Evolutionary conservation across 2,329 filamentous ascomycete species (phyloP), one percentile per base, ranked within the genome.

Genomic region (Sporothrix pallida): DNA sequence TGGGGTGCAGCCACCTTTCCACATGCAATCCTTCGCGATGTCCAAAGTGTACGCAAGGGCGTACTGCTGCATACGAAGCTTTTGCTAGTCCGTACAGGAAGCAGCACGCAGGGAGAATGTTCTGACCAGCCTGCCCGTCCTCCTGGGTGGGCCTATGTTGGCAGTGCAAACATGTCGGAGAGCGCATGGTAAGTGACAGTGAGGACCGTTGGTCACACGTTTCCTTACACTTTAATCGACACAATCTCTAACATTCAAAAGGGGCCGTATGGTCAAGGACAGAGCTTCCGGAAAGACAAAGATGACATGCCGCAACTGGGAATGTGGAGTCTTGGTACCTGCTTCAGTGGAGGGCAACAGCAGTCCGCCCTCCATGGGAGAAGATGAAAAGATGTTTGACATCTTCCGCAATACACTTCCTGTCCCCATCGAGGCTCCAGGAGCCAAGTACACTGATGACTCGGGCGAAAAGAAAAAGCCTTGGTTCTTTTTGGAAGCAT

Each of bases 61-160:
- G 80, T 98, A 26, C 84, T 99, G 75, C 93, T 97, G 84, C 96
- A 99, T 82, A 97, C 90, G 82, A 99, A 99, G 83, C 85, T 94
- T 76, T 83, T 90, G 72, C 83, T 89, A 70, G 87, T 88, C 31
- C 56, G 68, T 6, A 31, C 42, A 44, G 46, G 31, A 54, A 13
- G 10, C 8, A 42, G 2, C 6, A 4, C 83, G 84, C 20, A 77
- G 60, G 44, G 54, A 9, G 54, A 48, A 6, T 20, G 26, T 67
- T 75, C 42, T 71, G 68, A 50, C 9, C 67, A 56, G 44, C 52
- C 76, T 23, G 20, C 58, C 17, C 23, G 31, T 46, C 26, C 58
- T 15, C 72, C 50, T 13, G 90, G 90, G 4, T 98, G 93, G 91
- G 91, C 88, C 1, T 98, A 98, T 79, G 83, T 97, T 52, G 96